Conservation (phyloP, 352 stramenopile genomes). For the Pythium guiyangense region DNA sequence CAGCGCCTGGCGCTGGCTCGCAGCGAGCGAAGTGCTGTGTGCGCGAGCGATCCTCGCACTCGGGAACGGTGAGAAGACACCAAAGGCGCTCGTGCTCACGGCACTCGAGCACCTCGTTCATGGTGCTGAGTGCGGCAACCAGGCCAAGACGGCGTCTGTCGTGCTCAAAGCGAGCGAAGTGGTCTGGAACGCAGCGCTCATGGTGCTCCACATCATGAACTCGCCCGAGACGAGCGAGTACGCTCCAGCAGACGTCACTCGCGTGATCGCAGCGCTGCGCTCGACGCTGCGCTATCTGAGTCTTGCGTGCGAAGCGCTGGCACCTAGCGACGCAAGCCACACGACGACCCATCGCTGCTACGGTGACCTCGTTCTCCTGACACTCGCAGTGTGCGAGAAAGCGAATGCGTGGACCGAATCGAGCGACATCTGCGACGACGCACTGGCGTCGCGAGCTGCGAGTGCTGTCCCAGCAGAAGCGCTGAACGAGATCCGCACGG, state of each 20-base stretch:
- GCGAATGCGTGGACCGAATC: constrained; percentile 36
- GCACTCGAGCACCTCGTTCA: constrained; percentile 55
- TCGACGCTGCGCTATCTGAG: constrained; percentile 21
- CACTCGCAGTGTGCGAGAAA: constrained; percentile 47
- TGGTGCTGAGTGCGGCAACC: constrained; percentile 33
- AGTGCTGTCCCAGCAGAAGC: constrained; percentile 14
- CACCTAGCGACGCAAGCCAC: constrained; percentile 6
- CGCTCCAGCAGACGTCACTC: constrained; percentile 17
- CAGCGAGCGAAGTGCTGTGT: constrained; percentile 56
- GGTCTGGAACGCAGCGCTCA: constrained; percentile 76
- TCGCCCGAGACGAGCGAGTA: constrained; percentile 15
- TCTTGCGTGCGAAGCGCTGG: neutral
- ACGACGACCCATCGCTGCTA: constrained; percentile 13
- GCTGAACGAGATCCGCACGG: constrained; percentile 50
- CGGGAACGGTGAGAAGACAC: constrained; percentile 26
- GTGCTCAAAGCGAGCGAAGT: constrained; percentile 50
- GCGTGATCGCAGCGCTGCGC: constrained; percentile 18
- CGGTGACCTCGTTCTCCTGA: constrained; percentile 53
- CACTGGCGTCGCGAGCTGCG: constrained; percentile 15
- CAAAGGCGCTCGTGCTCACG: constrained; percentile 44
- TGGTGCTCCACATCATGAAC: constrained; percentile 16
- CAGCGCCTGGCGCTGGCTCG: constrained; percentile 62
- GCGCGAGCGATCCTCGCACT: constrained; percentile 48
- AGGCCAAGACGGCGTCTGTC: constrained; percentile 18
- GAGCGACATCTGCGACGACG: constrained; percentile 30